A percentile compares a stretch with the other conserved stretches of the same genome.
Evolutionary conservation across 176 grass and related monocot species (phyloP).

Genomic region (Poa pratensis): DNA sequence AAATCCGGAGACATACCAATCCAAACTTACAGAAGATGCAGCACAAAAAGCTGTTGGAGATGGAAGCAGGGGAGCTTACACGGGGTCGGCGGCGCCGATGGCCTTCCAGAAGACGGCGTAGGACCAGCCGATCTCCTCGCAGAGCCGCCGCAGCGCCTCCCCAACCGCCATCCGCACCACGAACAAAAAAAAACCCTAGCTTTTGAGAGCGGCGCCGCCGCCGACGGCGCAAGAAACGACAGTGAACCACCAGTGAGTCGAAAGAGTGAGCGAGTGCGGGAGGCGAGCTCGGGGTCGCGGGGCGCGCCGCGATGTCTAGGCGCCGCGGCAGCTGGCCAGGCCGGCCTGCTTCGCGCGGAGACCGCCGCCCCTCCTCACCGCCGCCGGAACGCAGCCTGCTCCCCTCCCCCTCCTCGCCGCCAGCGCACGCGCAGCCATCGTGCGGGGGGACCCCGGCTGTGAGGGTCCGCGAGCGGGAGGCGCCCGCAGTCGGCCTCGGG

Average conservation of each 20-base stretch:
- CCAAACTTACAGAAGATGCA: neutral
- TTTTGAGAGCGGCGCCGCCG: slow-evolving; percentile 1
- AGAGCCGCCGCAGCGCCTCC: slow-evolving; percentile 77
- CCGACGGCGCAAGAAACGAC: neutral
- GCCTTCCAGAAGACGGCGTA: slow-evolving; percentile 97
- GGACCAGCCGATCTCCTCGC: slow-evolving; percentile 92
- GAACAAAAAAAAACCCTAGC: slow-evolving; percentile 35
- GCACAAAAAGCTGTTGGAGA: neutral
- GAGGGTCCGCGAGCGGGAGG: neutral
- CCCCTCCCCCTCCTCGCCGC: slow-evolving; percentile 49
- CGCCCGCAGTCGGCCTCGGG: neutral
- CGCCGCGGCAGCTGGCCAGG: slow-evolving; percentile 86
- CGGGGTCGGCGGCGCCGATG: slow-evolving; percentile 63
- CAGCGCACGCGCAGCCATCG: slow-evolving; percentile 72
- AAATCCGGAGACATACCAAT: slow-evolving; percentile 11
- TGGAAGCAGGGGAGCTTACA: slow-evolving; percentile 55
- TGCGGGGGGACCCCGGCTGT: slow-evolving; percentile 23
- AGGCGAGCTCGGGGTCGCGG: neutral
- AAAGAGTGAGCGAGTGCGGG: neutral
- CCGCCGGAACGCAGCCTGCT: slow-evolving; percentile 38
- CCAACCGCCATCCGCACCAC: slow-evolving; percentile 61
- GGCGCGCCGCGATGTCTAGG: slow-evolving; percentile 46
- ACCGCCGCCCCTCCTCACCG: slow-evolving; percentile 56
- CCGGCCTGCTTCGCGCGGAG: slow-evolving; percentile 86
- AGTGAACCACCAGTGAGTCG: neutral